Evolutionary conservation across 768 basidiomycete species (phyloP), one percentile per base, ranked within the genome.

Genomic region (Agrocybe chaxingu): DNA sequence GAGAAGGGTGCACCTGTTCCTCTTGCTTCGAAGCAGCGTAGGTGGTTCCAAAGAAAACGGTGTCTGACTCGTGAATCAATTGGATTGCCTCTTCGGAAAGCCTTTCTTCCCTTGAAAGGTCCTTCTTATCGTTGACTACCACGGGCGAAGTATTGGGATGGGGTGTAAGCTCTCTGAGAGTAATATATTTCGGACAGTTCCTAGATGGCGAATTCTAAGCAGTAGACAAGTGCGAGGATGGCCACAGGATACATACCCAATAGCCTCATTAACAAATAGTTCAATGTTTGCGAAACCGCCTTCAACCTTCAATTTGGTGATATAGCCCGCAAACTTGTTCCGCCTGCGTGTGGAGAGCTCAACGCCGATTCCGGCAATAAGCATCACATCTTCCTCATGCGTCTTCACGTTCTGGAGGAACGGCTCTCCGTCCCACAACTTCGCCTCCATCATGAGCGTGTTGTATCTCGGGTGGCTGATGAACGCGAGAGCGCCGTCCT

Each of bases 131-230:
- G 48, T 77, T 57, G 1, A 57, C 57, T 16, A 84, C 62, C 2
- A 50, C 58, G 0, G 81, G 74, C n/a, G 62, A 51, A 2, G 72
- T 70, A 13, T 69, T 50, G 0, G 71, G 59, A 52, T 73, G 63
- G 1, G 81, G 68, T n/a, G 67, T 58, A 7, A 86, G 66, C 9
- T 81, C 71, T 9, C 82, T 77, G 35, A 77, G 60, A 44, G 74
- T 82, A 58, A 85, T 86, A 51, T 87, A 87, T 57, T 86, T 87
- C 8, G 84, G 85, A 58, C 84, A 86, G 50, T 84, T 84, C 40
- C 85, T 85, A 35, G 16, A 30, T 9, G 36, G 44, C 6, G 12
- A 35, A 39, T 19, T 49, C 40, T 19, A 6, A 30, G 31, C 13
- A 30, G 45, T 24, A 41, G 30, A 38, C 1, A 32, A n/a, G n/a